Percentiles rank a stretch among this genome's conserved stretches.
Evolutionary conservation across 345 rosid species (phyloP).

Genomic region (Eucalyptus urophylla): DNA sequence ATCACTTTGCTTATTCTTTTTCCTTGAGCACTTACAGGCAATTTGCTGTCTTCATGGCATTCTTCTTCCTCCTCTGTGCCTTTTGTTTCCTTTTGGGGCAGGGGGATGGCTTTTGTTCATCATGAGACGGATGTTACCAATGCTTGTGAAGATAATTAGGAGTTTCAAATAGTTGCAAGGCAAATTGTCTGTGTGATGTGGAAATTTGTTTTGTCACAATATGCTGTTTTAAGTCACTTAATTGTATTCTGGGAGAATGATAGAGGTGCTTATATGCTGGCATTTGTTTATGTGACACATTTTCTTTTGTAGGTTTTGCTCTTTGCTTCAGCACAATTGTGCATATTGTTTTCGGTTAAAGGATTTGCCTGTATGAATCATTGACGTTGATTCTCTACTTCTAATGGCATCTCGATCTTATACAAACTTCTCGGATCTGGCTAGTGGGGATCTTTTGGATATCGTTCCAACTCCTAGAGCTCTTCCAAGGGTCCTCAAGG

Average conservation of each 20-base stretch:
- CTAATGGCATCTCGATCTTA: slow-evolving; percentile 52
- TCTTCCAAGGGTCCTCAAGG: slow-evolving; percentile 67
- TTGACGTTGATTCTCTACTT: background rate
- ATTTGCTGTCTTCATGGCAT: background rate
- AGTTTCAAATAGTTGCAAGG: background rate
- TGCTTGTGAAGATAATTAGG: background rate
- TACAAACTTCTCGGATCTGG: slow-evolving; percentile 41
- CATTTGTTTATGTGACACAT: background rate
- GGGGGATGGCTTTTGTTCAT: background rate
- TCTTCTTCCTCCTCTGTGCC: background rate
- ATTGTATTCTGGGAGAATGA: background rate
- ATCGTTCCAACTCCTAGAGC: slow-evolving; percentile 48
- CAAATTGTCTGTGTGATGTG: background rate
- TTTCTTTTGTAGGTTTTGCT: background rate
- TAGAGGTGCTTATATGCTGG: background rate
- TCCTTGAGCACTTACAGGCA: background rate
- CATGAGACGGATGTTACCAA: background rate
- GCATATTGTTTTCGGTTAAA: background rate
- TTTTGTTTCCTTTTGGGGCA: background rate
- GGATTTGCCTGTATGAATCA: background rate
- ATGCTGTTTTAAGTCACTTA: background rate
- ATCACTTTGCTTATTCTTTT: background rate
- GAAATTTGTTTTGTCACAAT: background rate
- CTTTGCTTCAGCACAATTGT: background rate
- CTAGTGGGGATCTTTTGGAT: slow-evolving; percentile 44